phyloP scores from a whole-genome alignment of 495 filamentous ascomycete species.

The Pseudoneurospora amorphoporcata region DNA sequence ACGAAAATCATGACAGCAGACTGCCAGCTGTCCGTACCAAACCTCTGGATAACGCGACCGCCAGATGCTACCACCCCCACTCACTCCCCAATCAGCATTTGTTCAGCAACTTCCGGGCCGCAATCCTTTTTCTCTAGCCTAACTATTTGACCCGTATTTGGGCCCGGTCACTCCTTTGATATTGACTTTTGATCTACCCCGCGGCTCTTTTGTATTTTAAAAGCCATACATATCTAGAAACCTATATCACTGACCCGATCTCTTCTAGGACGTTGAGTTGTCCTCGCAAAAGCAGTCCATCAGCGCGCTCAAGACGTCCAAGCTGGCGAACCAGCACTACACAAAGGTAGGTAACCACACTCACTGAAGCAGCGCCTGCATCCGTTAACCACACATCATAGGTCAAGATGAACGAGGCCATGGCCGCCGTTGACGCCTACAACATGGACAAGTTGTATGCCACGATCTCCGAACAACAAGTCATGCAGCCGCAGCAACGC shows the following conservation, averaged over 20 bases:
- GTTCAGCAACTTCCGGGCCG: not conserved
- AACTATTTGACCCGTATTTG: not conserved
- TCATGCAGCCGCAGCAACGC: conserved; percentile 42
- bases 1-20: not conserved
- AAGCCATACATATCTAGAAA: not conserved
- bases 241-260: not conserved
- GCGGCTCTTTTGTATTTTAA: not conserved
- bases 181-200: not conserved
- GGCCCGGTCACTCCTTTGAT: not conserved
- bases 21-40: not conserved
- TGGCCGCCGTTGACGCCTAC: conserved; percentile 24
- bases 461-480: conserved; percentile 58
- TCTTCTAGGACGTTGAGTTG: not conserved
- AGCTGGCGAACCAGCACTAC: conserved; percentile 38
- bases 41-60: not conserved
- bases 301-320: conserved; percentile 34
- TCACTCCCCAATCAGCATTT: not conserved
- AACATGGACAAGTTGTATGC: conserved; percentile 53
- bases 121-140: not conserved
- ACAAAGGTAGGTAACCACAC: conserved; percentile 26
- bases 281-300: conserved; percentile 31
- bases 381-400: not conserved
- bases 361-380: conserved; percentile 26
- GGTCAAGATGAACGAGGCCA: conserved; percentile 34
- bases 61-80: not conserved